phyloP scores from a whole-genome alignment of 345 rosid genomes.

The Carallia pectinifolia region DNA sequence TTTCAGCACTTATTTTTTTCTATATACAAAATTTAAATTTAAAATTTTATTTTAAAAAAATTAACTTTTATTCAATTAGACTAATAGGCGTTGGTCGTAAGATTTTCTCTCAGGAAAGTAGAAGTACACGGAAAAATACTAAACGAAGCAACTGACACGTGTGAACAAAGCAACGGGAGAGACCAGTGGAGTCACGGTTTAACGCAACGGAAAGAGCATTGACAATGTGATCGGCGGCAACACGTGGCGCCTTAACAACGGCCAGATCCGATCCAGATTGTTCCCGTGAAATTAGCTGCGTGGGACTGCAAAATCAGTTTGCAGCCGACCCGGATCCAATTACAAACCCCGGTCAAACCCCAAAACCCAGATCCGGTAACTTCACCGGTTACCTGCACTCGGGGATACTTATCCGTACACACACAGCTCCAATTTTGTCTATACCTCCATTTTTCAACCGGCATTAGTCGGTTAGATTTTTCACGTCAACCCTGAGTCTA shows the following conservation, averaged over 20 bases:
- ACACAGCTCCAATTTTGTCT: neutral
- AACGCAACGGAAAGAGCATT: neutral
- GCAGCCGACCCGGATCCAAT: slow-evolving; percentile 3
- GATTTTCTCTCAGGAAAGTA: too few species aligned
- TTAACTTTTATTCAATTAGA: too few species aligned
- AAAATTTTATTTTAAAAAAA: too few species aligned
- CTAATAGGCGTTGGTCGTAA: too few species aligned
- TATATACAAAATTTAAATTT: too few species aligned
- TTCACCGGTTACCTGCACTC: neutral
- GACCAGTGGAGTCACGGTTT: neutral
- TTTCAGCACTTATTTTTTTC: too few species aligned
- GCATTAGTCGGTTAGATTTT: neutral
- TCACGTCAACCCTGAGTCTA: neutral
- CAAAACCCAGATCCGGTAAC: neutral
- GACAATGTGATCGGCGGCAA: neutral
- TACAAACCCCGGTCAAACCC: neutral
- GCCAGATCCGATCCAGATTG: neutral
- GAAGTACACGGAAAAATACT: too few species aligned
- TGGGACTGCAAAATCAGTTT: neutral
- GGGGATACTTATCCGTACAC: neutral
- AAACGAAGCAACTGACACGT: neutral
- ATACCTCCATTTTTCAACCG: neutral
- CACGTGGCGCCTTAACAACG: neutral
- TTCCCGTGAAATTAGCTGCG: neutral
- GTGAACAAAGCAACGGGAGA: neutral